Percentiles rank a stretch among this genome's conserved stretches.
These are phyloP conservation scores for Calonectria montana DNA, from an alignment of 2,329 filamentous ascomycete species.

Conservation along the genomic window DNA sequence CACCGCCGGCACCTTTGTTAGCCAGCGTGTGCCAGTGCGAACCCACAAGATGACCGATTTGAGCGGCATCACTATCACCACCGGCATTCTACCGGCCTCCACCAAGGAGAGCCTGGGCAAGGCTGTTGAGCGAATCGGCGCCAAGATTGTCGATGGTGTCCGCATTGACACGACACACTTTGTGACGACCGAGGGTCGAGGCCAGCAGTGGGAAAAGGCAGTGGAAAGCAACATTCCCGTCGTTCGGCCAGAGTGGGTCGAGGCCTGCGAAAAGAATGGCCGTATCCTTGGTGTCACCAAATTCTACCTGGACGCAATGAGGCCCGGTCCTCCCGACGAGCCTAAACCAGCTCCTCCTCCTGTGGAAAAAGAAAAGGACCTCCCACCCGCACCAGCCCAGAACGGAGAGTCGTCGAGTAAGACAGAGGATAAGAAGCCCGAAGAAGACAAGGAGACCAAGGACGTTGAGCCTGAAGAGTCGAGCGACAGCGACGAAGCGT, in stretches of 20 bases:
- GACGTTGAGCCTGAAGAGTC: conserved; percentile 30
- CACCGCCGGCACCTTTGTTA: conserved; percentile 86
- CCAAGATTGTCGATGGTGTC: conserved; percentile 88
- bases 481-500: conserved; percentile 42
- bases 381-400: conserved; percentile 40
- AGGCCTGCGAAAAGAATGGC: conserved; percentile 94
- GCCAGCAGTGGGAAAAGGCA: conserved; percentile 93
- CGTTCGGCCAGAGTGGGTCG: conserved; percentile 95
- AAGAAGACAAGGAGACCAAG: conserved; percentile 37
- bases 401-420: conserved; percentile 35
- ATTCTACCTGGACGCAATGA: conserved; percentile 90
- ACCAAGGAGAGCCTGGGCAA: conserved; percentile 78
- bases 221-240: conserved; percentile 98
- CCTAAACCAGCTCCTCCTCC: conserved; percentile 42
- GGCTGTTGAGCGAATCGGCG: conserved; percentile 89
- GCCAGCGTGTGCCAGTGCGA: conserved; percentile 84
- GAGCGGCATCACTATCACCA: conserved; percentile 93
- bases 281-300: conserved; percentile 93
- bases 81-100: conserved; percentile 82
- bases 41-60: conserved; percentile 99
- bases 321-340: conserved; percentile 57
- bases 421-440: conserved; percentile 45
- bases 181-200: conserved; percentile 92
- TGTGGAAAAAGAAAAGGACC: conserved; percentile 49
- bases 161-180: conserved; percentile 99